Evolutionary conservation across 1,284 basidiomycete species (phyloP).

Genomic region (Naganishia liquefaciens): DNA sequence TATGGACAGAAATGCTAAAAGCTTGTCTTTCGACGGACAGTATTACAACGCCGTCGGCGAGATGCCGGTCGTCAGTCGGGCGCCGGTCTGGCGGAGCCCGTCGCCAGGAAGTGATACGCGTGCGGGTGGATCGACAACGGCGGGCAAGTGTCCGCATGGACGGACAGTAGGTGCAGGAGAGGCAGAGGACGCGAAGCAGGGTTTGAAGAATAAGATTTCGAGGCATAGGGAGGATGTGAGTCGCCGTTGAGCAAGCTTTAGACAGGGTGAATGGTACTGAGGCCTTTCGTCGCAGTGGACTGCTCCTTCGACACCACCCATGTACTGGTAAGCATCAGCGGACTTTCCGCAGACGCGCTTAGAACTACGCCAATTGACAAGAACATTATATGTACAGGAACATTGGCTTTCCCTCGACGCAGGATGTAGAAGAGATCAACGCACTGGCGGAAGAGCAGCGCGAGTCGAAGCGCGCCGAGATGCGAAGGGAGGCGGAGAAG

Average conservation of each 20-base stretch:
- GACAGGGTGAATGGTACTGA: conserved; percentile 42
- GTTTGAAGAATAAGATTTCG: conserved; percentile 73
- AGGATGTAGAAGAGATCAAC: conserved; percentile 74
- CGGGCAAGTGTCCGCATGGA: conserved; percentile 21
- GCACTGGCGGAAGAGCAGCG: conserved; percentile 69
- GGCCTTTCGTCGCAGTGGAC: conserved; percentile 59
- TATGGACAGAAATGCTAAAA: not conserved
- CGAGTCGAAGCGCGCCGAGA: conserved; percentile 57
- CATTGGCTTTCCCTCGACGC: conserved; percentile 83
- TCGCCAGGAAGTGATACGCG: conserved; percentile 8
- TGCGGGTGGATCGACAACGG: not conserved
- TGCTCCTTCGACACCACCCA: conserved; percentile 71
- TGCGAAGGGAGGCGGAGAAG: conserved; percentile 25
- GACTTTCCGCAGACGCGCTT: not conserved
- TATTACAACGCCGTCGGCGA: conserved; percentile 77
- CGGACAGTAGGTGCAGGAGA: conserved; percentile 46
- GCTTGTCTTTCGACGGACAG: conserved; percentile 54
- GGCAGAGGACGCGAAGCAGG: conserved; percentile 51
- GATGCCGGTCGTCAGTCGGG: conserved; percentile 64
- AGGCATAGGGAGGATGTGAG: conserved; percentile 63
- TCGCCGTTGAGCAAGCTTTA: not conserved
- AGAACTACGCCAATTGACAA: too few relatives aligned
- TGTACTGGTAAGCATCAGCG: conserved; percentile 7
- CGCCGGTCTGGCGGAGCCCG: conserved; percentile 63
- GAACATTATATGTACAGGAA: conserved; percentile 62